Conservation (phyloP, 2,329 filamentous ascomycete genomes). For the Colletotrichum magnum region DNA sequence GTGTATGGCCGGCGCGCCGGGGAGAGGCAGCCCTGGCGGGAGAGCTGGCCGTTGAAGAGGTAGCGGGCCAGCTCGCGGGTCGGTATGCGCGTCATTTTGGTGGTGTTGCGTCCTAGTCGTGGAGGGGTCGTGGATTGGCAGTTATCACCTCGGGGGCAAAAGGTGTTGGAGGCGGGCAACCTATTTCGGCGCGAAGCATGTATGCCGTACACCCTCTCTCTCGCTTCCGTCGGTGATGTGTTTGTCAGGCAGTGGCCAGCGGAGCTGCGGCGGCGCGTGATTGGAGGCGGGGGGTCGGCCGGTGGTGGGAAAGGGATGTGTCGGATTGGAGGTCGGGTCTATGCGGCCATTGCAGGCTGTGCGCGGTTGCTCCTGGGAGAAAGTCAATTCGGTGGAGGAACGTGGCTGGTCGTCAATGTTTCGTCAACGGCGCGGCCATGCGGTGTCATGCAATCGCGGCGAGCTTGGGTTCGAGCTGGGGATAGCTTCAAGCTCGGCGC, state of each 20-base stretch:
- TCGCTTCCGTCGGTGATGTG: conserved; percentile 6
- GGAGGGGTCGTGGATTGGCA: not conserved
- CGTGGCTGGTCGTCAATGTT: not conserved
- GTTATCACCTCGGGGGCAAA: not conserved
- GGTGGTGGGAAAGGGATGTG: not conserved
- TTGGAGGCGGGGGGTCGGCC: conserved; percentile 21
- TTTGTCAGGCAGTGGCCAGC: conserved; percentile 21
- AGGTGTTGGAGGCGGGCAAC: not conserved
- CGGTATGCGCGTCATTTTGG: conserved; percentile 60
- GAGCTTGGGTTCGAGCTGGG: not conserved
- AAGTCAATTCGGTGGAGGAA: not conserved
- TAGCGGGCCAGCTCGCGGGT: conserved; percentile 63
- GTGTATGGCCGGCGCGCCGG: conserved; percentile 1
- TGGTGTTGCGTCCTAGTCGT: no score
- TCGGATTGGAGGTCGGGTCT: not conserved
- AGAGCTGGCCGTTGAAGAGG: conserved; percentile 61
- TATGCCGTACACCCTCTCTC: conserved; percentile 27
- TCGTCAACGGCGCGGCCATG: not conserved
- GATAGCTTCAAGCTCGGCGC: conserved; percentile 31
- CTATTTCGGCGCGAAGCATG: not conserved
- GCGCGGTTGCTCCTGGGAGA: not conserved
- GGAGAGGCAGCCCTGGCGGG: conserved; percentile 57
- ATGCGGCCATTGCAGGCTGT: conserved; percentile 6
- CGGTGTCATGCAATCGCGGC: no score
- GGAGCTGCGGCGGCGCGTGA: not conserved